These are phyloP conservation scores for Coniophora puteana DNA, from an alignment of 1,284 basidiomycete species.

Conservation along the genomic window DNA sequence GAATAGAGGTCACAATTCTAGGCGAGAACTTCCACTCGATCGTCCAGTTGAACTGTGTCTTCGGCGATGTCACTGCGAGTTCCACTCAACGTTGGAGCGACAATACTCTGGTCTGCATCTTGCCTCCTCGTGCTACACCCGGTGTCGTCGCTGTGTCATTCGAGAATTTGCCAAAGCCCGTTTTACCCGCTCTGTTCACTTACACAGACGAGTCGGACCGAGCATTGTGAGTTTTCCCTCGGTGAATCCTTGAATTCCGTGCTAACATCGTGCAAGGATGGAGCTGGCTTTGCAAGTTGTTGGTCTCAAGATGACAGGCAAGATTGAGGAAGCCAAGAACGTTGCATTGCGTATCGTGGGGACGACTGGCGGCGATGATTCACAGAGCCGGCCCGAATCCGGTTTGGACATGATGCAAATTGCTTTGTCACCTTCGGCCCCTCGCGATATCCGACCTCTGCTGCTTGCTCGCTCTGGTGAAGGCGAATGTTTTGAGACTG, in stretches of 20 bases:
- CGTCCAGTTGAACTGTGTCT: constrained; percentile 73
- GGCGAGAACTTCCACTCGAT: constrained; percentile 84
- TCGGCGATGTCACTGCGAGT: constrained; percentile 81
- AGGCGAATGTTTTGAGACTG: constrained; percentile 66
- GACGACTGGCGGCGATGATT: constrained; percentile 48
- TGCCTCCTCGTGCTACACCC: constrained; percentile 81
- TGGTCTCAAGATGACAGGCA: constrained; percentile 94
- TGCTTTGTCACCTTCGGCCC: constrained; percentile 34
- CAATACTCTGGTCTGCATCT: constrained; percentile 89
- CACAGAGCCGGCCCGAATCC: constrained; percentile 29
- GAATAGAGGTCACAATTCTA: constrained; percentile 92
- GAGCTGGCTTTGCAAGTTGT: constrained; percentile 94
- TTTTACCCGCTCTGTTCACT: constrained; percentile 69
- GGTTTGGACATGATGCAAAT: constrained; percentile 51
- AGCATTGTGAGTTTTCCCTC: constrained; percentile 59
- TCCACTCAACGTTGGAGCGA: constrained; percentile 91
- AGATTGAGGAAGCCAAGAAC: constrained; percentile 89
- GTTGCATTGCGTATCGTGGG: constrained; percentile 85
- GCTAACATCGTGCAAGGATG: constrained; percentile 56
- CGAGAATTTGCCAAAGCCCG: constrained; percentile 62
- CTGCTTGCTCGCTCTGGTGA: constrained; percentile 50
- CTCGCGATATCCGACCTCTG: constrained; percentile 49
- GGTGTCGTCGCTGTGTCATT: constrained; percentile 92
- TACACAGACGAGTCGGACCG: constrained; percentile 91
- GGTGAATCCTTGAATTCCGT: constrained; percentile 9